phyloP scores from a whole-genome alignment of 2,329 filamentous ascomycete genomes.

The Alternaria viburni region DNA sequence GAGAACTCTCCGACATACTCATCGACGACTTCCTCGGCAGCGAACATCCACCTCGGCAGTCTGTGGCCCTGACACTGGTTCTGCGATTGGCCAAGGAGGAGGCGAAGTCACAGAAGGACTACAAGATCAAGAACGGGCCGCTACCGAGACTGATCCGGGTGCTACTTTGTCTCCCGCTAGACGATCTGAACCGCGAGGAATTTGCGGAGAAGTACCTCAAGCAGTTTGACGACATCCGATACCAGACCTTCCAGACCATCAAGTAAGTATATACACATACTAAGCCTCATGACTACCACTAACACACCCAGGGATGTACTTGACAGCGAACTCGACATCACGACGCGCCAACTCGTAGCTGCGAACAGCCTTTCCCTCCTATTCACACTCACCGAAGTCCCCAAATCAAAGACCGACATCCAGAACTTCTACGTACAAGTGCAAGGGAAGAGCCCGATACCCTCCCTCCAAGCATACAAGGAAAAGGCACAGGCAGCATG shows the following conservation, averaged over 20 bases:
- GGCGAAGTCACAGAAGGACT: conserved; percentile 52
- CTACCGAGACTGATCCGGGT: conserved; percentile 69
- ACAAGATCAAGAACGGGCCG: conserved; percentile 71
- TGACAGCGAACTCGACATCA: conserved; percentile 33
- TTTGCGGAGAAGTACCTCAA: conserved; percentile 81
- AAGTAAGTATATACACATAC: conserved; percentile 61
- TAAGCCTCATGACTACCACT: neutral
- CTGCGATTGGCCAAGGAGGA: conserved; percentile 89
- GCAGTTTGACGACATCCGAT: conserved; percentile 83
- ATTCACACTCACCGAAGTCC: conserved; percentile 72
- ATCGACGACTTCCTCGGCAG: conserved; percentile 63
- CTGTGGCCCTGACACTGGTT: conserved; percentile 74
- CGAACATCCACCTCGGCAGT: conserved; percentile 66
- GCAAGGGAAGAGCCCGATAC: conserved; percentile 67
- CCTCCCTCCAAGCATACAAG: conserved; percentile 73
- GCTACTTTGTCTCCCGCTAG: conserved; percentile 64
- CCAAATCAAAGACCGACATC: conserved; percentile 69
- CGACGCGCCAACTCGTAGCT: conserved; percentile 30
- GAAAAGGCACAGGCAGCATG: conserved; percentile 84
- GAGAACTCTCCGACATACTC: conserved; percentile 72
- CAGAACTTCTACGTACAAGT: conserved; percentile 70
- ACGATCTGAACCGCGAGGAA: conserved; percentile 68
- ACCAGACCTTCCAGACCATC: conserved; percentile 77
- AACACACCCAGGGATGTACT: conserved; percentile 29
- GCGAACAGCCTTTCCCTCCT: conserved; percentile 68